Percentiles rank a stretch among this genome's conserved stretches.
Evolutionary conservation across 2,329 filamentous ascomycete species (phyloP).

Genomic region (Sporothrix dimorphospora): DNA sequence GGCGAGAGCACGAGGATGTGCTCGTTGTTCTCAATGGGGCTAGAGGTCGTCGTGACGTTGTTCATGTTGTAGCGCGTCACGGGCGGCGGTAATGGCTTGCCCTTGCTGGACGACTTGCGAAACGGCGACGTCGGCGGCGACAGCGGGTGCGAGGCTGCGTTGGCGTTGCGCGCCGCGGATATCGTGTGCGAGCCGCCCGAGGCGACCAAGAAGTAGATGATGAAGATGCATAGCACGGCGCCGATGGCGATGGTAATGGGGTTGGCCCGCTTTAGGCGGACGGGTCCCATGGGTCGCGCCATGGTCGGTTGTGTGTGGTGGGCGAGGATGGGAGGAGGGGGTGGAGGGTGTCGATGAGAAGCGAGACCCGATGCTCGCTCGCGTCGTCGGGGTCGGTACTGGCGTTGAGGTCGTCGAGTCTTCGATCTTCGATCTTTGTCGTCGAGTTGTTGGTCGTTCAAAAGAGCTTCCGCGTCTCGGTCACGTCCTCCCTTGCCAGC

Average conservation of each 20-base stretch:
- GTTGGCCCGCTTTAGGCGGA: constrained; percentile 78
- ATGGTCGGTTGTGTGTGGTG: constrained; percentile 42
- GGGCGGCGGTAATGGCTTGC: constrained; percentile 63
- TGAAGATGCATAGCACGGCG: constrained; percentile 70
- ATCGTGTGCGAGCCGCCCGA: constrained; percentile 42
- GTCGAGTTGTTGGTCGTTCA: not conserved
- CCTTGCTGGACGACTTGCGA: constrained; percentile 61
- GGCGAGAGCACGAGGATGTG: constrained; percentile 90
- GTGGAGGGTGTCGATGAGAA: not conserved
- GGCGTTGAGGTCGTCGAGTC: not conserved
- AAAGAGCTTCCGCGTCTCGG: not conserved
- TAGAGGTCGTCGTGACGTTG: constrained; percentile 80
- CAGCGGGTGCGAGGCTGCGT: constrained; percentile 67
- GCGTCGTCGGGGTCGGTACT: not conserved
- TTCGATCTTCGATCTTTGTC: not conserved
- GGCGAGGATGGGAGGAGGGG: not conserved
- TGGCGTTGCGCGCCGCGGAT: constrained; percentile 46
- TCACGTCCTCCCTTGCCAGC: constrained; percentile 10
- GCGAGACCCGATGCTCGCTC: not conserved
- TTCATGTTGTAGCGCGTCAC: constrained; percentile 95
- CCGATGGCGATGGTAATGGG: constrained; percentile 76
- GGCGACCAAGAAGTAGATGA: constrained; percentile 65
- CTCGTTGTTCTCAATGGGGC: constrained; percentile 79
- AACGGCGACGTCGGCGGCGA: constrained; percentile 76
- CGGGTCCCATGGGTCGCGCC: constrained; percentile 63